Base-by-base conservation (phyloP, 208 protist genomes). In the Acanthamoeba castellanii region DNA sequence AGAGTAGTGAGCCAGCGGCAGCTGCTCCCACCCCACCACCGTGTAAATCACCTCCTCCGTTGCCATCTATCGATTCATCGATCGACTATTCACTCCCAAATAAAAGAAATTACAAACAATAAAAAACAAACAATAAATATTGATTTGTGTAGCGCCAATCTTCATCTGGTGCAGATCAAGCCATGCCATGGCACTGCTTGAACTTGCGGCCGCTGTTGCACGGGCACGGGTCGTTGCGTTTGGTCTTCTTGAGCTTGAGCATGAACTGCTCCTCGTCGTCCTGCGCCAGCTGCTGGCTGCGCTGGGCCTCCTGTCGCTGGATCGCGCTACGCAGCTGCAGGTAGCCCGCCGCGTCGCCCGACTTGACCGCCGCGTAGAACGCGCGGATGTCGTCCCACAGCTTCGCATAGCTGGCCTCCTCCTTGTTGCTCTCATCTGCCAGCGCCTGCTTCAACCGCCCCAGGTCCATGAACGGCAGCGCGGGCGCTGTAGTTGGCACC, bases 121-220 rank as follows among this genome's bases (percentile, higher is more conserved):
- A n/a, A n/a, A n/a, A n/a, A n/a, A n/a, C n/a, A n/a, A n/a, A n/a
- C n/a, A n/a, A n/a, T n/a, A n/a, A n/a, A n/a, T n/a, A n/a, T n/a
- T n/a, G n/a, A n/a, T n/a, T n/a, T n/a, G n/a, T n/a, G n/a, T n/a
- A n/a, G n/a, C n/a, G n/a, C n/a, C n/a, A n/a, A n/a, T n/a, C n/a
- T n/a, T n/a, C n/a, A n/a, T n/a, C n/a, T n/a, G n/a, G n/a, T n/a
- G n/a, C n/a, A n/a, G n/a, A 66, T 55, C 59, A 66, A 25, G 59
- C 59, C 59, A 16, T 27, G 47, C 82, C 81, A 32, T 95, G 94
- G 57, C 94, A 95, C 52, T 70, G 52, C 34, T 97, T 97, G 93
- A 89, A 92, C 93, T 97, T 97, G 37, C 94, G 94, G 22, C 95
- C 95, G 55, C 85, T 95, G 68, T 76, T 76, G n/a, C 96, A 97